A percentile compares a stretch with the other conserved stretches of the same genome.
These are phyloP conservation scores for Aspergillus intermedius DNA, from an alignment of 2,329 filamentous ascomycete genomes.

Conservation along the genomic window DNA sequence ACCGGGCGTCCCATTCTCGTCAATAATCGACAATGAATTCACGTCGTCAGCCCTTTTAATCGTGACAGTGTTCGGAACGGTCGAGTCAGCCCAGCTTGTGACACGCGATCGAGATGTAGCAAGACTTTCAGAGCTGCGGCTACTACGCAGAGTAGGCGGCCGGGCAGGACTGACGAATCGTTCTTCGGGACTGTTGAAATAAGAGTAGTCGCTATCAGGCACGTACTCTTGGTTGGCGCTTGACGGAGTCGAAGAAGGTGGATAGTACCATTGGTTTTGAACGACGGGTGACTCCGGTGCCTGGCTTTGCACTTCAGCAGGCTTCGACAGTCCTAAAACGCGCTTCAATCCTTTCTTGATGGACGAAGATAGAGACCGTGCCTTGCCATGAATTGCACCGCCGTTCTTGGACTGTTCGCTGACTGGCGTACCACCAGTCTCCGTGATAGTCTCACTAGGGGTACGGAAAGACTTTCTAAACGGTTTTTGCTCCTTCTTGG, in stretches of 20 bases:
- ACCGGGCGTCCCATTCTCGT: conserved; percentile 28
- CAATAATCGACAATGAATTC: conserved; percentile 38
- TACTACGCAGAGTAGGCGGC: conserved; percentile 16
- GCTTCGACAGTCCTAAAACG: conserved; percentile 32
- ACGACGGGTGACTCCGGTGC: conserved; percentile 4
- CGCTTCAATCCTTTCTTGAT: conserved; percentile 37
- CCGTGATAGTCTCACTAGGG: conserved; percentile 18
- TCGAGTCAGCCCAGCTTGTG: conserved; percentile 46
- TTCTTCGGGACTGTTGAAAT: neutral
- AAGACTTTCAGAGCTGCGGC: conserved; percentile 28
- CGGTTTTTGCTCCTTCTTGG: conserved; percentile 26
- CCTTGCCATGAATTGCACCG: conserved; percentile 16
- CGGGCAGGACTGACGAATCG: conserved; percentile 1
- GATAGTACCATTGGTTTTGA: conserved; percentile 8
- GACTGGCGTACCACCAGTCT: conserved; percentile 5
- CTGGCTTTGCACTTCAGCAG: conserved; percentile 4
- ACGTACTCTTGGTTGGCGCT: conserved; percentile 5
- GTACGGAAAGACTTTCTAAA: conserved; percentile 33
- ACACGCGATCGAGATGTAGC: conserved; percentile 37
- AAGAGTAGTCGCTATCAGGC: neutral
- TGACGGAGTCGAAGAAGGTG: neutral
- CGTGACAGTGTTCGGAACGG: conserved; percentile 35
- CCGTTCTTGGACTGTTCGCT: conserved; percentile 2
- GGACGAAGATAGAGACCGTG: conserved; percentile 35
- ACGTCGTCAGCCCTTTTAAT: conserved; percentile 26